phyloP scores from a whole-genome alignment of 495 filamentous ascomycete species.

The Xylona heveae region DNA sequence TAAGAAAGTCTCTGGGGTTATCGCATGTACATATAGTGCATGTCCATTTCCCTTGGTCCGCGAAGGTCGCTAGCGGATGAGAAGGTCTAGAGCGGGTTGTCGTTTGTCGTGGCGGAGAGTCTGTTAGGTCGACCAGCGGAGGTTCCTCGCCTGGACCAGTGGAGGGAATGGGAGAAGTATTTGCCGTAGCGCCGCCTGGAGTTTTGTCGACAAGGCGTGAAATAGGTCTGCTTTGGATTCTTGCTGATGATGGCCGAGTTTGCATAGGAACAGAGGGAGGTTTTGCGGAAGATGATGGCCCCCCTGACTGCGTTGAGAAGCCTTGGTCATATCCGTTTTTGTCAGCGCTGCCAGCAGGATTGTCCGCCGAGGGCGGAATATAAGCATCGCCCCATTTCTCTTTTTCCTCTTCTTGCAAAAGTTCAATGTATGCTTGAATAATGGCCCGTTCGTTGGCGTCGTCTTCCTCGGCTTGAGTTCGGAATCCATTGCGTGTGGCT shows the following conservation, averaged over 20 bases:
- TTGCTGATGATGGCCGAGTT: not conserved
- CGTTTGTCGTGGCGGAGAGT: slow-evolving; percentile 4
- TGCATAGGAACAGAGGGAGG: not conserved
- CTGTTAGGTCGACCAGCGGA: slow-evolving; percentile 4
- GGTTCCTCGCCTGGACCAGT: slow-evolving; percentile 1
- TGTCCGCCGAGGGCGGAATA: slow-evolving; percentile 36
- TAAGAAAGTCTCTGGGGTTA: slow-evolving; percentile 45
- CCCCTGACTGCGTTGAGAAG: slow-evolving; percentile 5
- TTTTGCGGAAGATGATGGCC: slow-evolving; percentile 1
- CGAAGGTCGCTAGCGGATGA: too few species aligned
- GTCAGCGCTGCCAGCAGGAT: slow-evolving; percentile 32
- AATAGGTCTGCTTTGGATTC: not conserved
- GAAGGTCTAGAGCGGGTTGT: slow-evolving; percentile 2
- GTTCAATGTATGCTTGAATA: slow-evolving; percentile 63
- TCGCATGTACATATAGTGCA: slow-evolving; percentile 68
- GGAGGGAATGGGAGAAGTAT: slow-evolving; percentile 15
- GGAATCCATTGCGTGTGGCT: slow-evolving; percentile 51
- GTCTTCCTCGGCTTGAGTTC: slow-evolving; percentile 71
- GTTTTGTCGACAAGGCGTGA: not conserved
- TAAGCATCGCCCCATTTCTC: slow-evolving; percentile 46
- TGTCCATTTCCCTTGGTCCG: slow-evolving; percentile 42
- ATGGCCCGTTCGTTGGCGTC: slow-evolving; percentile 85
- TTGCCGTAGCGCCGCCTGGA: slow-evolving; percentile 2
- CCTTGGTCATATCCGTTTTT: slow-evolving; percentile 3
- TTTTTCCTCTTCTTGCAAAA: slow-evolving; percentile 70